phyloP scores from a whole-genome alignment of 2,329 filamentous ascomycete species.

The Diaporthe sp. region DNA sequence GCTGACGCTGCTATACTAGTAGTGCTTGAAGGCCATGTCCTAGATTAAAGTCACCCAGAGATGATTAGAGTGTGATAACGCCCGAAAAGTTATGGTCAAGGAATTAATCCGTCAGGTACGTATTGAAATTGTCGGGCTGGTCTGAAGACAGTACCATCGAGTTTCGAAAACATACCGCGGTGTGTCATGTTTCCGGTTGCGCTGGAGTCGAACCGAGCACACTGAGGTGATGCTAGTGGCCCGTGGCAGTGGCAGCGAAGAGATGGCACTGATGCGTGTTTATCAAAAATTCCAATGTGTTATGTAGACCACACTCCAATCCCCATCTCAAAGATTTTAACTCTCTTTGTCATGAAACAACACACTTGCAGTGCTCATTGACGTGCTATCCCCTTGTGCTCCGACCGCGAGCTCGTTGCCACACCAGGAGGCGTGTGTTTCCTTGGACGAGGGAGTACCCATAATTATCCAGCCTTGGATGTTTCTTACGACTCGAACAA shows the following conservation, averaged over 20 bases:
- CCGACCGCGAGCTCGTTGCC: background rate
- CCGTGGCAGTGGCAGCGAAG: background rate
- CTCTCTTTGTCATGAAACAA: background rate
- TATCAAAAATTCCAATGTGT: background rate
- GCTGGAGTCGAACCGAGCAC: background rate
- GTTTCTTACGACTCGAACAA: slow-evolving; percentile 25
- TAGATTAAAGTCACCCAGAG: background rate
- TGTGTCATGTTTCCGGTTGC: background rate
- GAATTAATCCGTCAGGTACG: too few relatives aligned
- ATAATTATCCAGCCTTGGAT: slow-evolving; percentile 1
- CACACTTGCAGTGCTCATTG: background rate
- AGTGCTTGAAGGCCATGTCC: background rate
- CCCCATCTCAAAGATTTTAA: background rate
- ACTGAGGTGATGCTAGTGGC: background rate
- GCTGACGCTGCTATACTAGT: background rate
- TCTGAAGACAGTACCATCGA: background rate
- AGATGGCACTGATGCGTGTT: background rate
- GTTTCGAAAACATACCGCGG: background rate
- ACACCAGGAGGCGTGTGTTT: background rate
- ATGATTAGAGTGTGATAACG: background rate
- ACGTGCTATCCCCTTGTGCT: background rate
- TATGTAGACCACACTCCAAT: background rate
- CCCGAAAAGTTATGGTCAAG: background rate
- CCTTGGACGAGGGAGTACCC: background rate
- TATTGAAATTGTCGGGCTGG: too few relatives aligned